A percentile compares a stretch with the other conserved stretches of the same genome.
phyloP scores from a whole-genome alignment of 176 grass and related monocot genomes.

The Saccharum spontaneum region DNA sequence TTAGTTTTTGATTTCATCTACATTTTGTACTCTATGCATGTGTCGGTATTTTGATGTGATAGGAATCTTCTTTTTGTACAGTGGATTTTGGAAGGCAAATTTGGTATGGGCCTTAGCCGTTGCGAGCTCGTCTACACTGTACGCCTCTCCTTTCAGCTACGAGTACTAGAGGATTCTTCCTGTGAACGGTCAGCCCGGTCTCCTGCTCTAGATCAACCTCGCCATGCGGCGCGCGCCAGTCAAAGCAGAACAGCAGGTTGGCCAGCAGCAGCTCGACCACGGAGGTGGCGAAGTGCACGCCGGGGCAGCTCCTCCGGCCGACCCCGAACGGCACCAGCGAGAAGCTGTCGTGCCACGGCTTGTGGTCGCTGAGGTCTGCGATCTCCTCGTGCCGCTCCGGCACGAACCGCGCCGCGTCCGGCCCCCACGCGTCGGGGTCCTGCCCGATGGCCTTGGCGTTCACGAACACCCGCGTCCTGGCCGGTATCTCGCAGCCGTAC shows the following conservation, averaged over 20 bases:
- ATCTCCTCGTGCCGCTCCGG: slow-evolving; percentile 53
- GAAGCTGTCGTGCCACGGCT: slow-evolving; percentile 42
- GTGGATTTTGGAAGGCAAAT: no score
- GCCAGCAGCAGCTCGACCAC: slow-evolving; percentile 66
- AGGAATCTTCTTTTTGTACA: no score
- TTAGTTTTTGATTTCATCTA: no score
- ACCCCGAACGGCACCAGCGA: slow-evolving; percentile 61
- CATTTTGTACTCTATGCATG: no score
- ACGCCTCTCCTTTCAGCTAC: slow-evolving; percentile 7
- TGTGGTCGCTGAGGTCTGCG: slow-evolving; percentile 31
- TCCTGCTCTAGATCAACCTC: slow-evolving; percentile 50
- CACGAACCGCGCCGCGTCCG: slow-evolving; percentile 40
- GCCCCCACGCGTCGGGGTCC: slow-evolving; percentile 37
- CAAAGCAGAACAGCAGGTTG: slow-evolving; percentile 63
- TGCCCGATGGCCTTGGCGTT: slow-evolving; percentile 56
- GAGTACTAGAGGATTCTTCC: slow-evolving; percentile 59
- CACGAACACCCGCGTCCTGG: slow-evolving; percentile 53
- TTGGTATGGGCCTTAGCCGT: no score
- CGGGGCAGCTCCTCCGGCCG: slow-evolving; percentile 67
- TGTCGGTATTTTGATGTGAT: no score
- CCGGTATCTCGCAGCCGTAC: slow-evolving; percentile 37
- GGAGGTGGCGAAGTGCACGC: slow-evolving; percentile 54
- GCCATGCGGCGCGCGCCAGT: slow-evolving; percentile 51
- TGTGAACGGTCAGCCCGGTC: slow-evolving; percentile 42
- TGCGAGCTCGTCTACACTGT: neutral